These are phyloP conservation scores for Monosporascus sp. DNA, from an alignment of 2,329 filamentous ascomycete species.

Conservation along the genomic window DNA sequence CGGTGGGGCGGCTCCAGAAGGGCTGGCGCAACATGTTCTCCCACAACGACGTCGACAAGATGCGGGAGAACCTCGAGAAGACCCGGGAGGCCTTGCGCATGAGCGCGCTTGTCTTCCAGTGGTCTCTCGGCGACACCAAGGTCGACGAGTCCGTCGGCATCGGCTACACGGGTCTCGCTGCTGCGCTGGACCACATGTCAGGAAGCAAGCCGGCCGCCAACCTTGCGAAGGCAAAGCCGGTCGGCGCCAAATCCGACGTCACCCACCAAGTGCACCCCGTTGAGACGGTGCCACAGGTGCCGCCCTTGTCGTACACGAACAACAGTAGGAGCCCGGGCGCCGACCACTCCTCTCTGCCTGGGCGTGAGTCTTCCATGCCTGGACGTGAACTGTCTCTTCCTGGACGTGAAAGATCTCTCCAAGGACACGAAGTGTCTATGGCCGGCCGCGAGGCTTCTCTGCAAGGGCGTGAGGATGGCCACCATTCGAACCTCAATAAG, in stretches of 20 bases:
- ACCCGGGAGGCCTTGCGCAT: conserved; percentile 58
- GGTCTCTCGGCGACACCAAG: conserved; percentile 55
- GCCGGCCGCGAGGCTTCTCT: background rate
- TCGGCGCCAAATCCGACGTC: conserved; percentile 13
- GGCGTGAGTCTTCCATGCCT: too few relatives aligned
- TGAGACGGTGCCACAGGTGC: conserved; percentile 2
- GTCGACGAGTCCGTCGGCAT: conserved; percentile 58
- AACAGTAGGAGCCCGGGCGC: conserved; percentile 11
- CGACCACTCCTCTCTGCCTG: conserved; percentile 13
- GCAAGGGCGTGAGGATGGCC: conserved; percentile 4
- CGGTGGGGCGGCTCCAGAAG: conserved; percentile 54
- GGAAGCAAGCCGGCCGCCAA: conserved; percentile 20
- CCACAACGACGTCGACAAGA: conserved; percentile 56
- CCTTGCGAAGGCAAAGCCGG: conserved; percentile 24
- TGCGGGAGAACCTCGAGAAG: conserved; percentile 50
- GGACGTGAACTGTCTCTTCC: too few relatives aligned
- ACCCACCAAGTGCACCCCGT: conserved; percentile 10
- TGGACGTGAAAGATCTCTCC: too few relatives aligned
- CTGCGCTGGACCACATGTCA: conserved; percentile 53
- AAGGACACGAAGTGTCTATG: too few relatives aligned
- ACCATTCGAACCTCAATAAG: conserved; percentile 4
- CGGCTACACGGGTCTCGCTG: conserved; percentile 62
- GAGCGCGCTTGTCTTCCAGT: conserved; percentile 60
- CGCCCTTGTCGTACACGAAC: conserved; percentile 1
- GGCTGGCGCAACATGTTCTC: conserved; percentile 60